Conservation (phyloP, 352 stramenopile genomes). For the Globisporangium megalacanthum region DNA sequence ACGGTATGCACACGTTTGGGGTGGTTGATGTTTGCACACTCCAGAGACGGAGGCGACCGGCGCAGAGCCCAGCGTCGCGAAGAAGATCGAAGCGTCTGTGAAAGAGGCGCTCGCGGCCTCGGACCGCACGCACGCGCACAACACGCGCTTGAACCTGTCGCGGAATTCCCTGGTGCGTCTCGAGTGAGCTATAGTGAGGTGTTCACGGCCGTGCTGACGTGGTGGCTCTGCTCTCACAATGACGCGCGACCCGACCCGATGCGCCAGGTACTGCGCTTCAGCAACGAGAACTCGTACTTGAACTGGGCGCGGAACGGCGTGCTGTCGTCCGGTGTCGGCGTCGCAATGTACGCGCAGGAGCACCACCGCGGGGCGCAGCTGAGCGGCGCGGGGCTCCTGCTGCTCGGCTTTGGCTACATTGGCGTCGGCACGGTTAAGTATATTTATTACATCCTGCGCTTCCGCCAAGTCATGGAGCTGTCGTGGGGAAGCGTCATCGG, state of each 20-base stretch:
- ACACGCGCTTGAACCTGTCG: slow-evolving; percentile 25
- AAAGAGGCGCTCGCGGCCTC: slow-evolving; percentile 20
- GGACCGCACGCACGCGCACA: slow-evolving; percentile 29
- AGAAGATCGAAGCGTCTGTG: slow-evolving; percentile 1
- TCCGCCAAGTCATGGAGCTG: slow-evolving; percentile 83
- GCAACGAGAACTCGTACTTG: slow-evolving; percentile 86
- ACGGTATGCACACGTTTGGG: background rate
- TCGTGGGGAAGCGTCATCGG: slow-evolving; percentile 82
- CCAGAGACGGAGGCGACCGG: background rate
- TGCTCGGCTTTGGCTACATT: slow-evolving; percentile 86
- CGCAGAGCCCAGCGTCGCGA: background rate
- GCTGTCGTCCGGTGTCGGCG: slow-evolving; percentile 70
- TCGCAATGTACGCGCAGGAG: slow-evolving; percentile 87
- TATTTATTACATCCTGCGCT: slow-evolving; percentile 88
- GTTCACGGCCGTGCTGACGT: too few relatives aligned
- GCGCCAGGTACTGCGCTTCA: slow-evolving; percentile 68
- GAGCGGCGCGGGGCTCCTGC: slow-evolving; percentile 67
- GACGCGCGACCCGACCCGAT: background rate
- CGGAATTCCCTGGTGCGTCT: slow-evolving; percentile 25
- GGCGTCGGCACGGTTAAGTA: slow-evolving; percentile 85
- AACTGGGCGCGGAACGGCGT: slow-evolving; percentile 87
- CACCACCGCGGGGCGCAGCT: slow-evolving; percentile 82
- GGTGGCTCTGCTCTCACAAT: too few relatives aligned
- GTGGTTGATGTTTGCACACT: background rate
- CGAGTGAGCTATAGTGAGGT: background rate